Percentiles rank a stretch among this genome's conserved stretches.
phyloP scores from a whole-genome alignment of 2,329 filamentous ascomycete species.

The Pseudogymnoascus sp. region DNA sequence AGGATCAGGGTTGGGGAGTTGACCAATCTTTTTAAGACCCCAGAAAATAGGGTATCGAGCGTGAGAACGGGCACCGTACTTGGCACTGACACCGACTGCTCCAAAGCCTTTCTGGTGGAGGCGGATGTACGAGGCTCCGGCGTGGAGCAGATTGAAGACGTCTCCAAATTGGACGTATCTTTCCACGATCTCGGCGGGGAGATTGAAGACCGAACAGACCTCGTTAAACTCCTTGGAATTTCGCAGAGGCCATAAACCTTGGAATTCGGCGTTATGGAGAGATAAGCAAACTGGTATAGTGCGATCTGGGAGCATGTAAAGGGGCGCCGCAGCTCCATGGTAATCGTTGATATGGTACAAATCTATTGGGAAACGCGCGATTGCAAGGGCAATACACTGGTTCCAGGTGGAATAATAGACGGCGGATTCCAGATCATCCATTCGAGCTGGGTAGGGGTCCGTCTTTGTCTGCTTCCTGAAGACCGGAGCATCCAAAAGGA shows the following conservation, averaged over 20 bases:
- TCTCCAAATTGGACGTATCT: conserved; percentile 36
- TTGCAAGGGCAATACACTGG: conserved; percentile 56
- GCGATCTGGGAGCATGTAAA: conserved; percentile 52
- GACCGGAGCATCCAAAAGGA: conserved; percentile 49
- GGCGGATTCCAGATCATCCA: conserved; percentile 61
- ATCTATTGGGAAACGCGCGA: conserved; percentile 53
- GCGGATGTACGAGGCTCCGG: conserved; percentile 56
- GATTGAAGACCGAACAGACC: conserved; percentile 56
- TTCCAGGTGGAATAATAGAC: conserved; percentile 66
- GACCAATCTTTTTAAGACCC: conserved; percentile 56
- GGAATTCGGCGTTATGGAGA: conserved; percentile 62
- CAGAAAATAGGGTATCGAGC: conserved; percentile 63
- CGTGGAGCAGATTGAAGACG: conserved; percentile 59
- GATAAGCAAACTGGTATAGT: conserved; percentile 55
- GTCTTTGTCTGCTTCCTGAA: conserved; percentile 55
- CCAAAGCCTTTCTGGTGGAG: conserved; percentile 61
- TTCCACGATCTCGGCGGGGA: conserved; percentile 58
- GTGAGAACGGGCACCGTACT: conserved; percentile 59
- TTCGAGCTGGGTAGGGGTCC: conserved; percentile 57
- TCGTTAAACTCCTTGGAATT: conserved; percentile 52
- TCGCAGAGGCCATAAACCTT: conserved; percentile 60
- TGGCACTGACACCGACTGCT: conserved; percentile 59
- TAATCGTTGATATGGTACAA: conserved; percentile 62
- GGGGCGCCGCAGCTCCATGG: conserved; percentile 53
- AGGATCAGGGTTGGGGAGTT: conserved; percentile 63